Base-by-base conservation (phyloP, 768 basidiomycete species). In the Mrakia gelida region DNA sequence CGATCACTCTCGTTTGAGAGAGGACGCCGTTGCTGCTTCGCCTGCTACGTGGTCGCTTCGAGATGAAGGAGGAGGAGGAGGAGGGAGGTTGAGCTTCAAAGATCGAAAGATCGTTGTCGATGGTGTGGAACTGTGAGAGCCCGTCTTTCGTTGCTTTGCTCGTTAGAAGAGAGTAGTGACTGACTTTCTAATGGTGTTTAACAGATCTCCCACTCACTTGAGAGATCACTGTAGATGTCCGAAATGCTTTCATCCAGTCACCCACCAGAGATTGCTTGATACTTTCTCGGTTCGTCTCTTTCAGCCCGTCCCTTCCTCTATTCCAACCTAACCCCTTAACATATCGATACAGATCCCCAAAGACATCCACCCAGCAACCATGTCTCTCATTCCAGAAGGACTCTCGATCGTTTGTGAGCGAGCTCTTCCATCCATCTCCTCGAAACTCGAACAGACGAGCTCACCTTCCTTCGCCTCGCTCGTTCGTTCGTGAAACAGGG, bases 221-320 rank as follows among this genome's bases (percentile, higher is more conserved):
- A 87, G 93, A 68, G 96, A 98, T 82, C 95, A 98, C 81, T 98
- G 96, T 83, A 88, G 94, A 52, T 97, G 95, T 84, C 85, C 91
- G 7, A 85, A 89, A 70, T 97, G 95, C 84, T 95, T 92, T 82
- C 95, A 98, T 84, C 86, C 91, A 0, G 83, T 90, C 78, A 98
- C 95, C 26, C 95, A 93, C 82, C 96, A 98, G 84, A 88, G 95
- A 28, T 84, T 97, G 16, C 86, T 94, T 71, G 90, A 92, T 81
- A 94, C 95, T 0, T 94, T 91, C 80, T 90, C 92, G 80, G 95
- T 92, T 80, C 45, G 87, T 63, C 32, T 52, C 65, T 38, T 49
- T 49, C 63, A 77, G 32, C 61, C 18, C 41, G 43, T 61, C 63
- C 15, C 61, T 43, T 73, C 13, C 21, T 61, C 73, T 5, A n/a